phyloP scores from a whole-genome alignment of 2,329 filamentous ascomycete genomes.

The Fusarium caatingaense region DNA sequence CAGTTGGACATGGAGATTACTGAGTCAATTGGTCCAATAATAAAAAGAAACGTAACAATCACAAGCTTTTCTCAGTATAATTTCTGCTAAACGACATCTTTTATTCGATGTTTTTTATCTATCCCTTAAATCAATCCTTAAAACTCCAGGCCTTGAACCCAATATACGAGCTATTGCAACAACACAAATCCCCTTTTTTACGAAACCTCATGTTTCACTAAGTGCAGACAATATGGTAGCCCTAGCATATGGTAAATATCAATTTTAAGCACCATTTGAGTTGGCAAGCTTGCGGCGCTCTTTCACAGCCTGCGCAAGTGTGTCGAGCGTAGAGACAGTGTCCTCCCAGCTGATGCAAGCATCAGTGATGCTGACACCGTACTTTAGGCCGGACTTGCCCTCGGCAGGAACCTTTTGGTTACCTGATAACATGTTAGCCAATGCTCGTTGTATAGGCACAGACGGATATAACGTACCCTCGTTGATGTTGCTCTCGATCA shows the following conservation, averaged over 20 bases:
- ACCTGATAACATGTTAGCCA: conserved; percentile 58
- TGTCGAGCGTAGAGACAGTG: conserved; percentile 81
- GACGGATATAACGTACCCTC: conserved; percentile 71
- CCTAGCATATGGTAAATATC: neutral
- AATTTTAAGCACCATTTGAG: conserved; percentile 38
- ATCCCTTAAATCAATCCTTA: conserved; percentile 39
- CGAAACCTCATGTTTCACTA: conserved; percentile 8
- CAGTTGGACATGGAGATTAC: conserved; percentile 11
- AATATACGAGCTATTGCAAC: conserved; percentile 30
- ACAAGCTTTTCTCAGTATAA: neutral
- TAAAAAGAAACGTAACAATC: conserved; percentile 1
- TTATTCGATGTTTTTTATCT: conserved; percentile 38
- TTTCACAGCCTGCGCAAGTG: conserved; percentile 82
- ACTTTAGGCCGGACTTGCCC: conserved; percentile 85
- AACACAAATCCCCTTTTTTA: conserved; percentile 19
- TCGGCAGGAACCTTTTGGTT: conserved; percentile 92
- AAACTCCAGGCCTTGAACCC: conserved; percentile 44
- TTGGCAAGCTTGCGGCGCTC: conserved; percentile 57
- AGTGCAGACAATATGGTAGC: neutral
- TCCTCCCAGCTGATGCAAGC: conserved; percentile 96
- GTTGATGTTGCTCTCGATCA: conserved; percentile 98
- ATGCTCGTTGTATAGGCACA: neutral
- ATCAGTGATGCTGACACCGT: conserved; percentile 97
- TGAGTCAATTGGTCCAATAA: neutral
- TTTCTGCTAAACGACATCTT: neutral